Base-by-base conservation (phyloP, 208 protist genomes). In the Crithidia brevicula region DNA sequence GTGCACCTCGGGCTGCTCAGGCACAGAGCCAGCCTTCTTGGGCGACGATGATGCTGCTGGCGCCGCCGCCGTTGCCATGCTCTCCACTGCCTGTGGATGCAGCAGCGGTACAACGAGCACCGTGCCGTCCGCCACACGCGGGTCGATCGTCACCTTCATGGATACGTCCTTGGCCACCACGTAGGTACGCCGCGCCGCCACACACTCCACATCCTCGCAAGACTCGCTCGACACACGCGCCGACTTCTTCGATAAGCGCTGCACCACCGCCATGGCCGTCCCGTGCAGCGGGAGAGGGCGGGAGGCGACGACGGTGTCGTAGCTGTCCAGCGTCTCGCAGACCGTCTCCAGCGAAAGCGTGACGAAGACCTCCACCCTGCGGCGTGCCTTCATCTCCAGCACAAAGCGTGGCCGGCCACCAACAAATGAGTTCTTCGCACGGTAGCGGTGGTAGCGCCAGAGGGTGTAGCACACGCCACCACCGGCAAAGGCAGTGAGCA, bases 381-480 rank as follows among this genome's bases (percentile, higher is more conserved):
- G 58, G 18, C 49, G 45, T 45, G 81, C 77, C 31, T 16, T 38
- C 20, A 94, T 23, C 59, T 84, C 70, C 2, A 94, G 57, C 4
- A 81, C 82, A 13, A 86, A 56, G 27, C 43, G 47, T 0, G 89
- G 77, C 33, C 69, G 53, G 2, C 62, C 74, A 2, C 56, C 20
- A 20, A 65, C 33, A 59, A 94, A 94, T 20, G 27, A 13, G 23
- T 67, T 69, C 49, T 49, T 40, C 8, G 87, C 53, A 16, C 85
- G 81, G 60, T 91, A 89, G 49, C 86, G 74, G 20, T 76, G 31
- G 61, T 65, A 70, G 42, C 51, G 20, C 59, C 71, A 77, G 23
- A 73, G 63, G 43, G 86, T 70, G 65, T 89, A 92, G 70, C 81
- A 84, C 28, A 92, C 86, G 33, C 83, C 81, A 38, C 86, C 85